Base-by-base conservation (phyloP, 208 protist genomes). In the Leishmania tarentolae region DNA sequence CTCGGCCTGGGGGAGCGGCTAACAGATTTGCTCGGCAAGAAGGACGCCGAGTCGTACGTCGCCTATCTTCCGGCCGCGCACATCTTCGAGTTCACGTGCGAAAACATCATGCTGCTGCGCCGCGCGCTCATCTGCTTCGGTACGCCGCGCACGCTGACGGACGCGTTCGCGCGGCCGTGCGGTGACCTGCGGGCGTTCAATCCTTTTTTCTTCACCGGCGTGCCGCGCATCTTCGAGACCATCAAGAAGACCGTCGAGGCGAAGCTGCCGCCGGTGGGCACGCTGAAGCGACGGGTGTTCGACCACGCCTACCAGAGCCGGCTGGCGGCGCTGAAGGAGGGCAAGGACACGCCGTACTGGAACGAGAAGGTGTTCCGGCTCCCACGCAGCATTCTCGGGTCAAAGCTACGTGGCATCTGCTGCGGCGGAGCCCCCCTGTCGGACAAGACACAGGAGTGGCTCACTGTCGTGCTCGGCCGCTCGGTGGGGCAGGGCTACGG, bases 11-110 rank as follows among this genome's bases (percentile, higher is more conserved):
- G 79, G 53, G 31, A 86, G 21, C 86, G 87, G 46, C 83, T 98
- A 2, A 82, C 50, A 2, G 87, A 92, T 50, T 61, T 95, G 52
- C 47, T 96, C 65, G 92, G 89, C 3, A 61, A 80, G 44, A 40
- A 76, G 56, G 82, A 88, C 31, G 83, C 96, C 13, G 91, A 91
- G 66, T 83, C 81, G 46, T 97, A 98, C 83, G 73, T 96, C 24
- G 88, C 93, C 8, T 99, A 98, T 79, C 91, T 99, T 31, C 97
- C 97, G 42, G 66, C 93, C 1, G 96, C 95, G 15, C 97, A 99
- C 90, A 97, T 98, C 76, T 93, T 98, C 42, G 97, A 99, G 88
- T 87, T 98, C 63, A 76, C 83, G 11, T 90, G 85, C 28, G 78
- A 95, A 79, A 91, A 75, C 50, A 80, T 96, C 75, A 82, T 98